These are phyloP conservation scores for Debaryomyces sp. DNA, from an alignment of 1,139 yeast species.

Conservation along the genomic window DNA sequence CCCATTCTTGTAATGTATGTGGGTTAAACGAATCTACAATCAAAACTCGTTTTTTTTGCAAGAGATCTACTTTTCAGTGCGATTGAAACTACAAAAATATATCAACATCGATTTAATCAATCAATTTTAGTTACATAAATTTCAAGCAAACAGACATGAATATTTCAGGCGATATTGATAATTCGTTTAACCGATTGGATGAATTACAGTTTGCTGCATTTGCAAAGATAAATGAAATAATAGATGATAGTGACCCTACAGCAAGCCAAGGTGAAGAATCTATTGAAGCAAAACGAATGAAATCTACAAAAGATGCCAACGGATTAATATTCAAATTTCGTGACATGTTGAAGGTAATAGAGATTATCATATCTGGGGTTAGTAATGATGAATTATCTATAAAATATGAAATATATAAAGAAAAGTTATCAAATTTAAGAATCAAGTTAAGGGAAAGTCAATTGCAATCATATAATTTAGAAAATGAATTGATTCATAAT, in stretches of 20 bases:
- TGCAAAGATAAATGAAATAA: slow-evolving; percentile 17
- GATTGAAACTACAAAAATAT: not conserved
- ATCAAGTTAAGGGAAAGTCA: slow-evolving; percentile 28
- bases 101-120: too few species aligned
- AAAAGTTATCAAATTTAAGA: slow-evolving; percentile 25
- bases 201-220: slow-evolving; percentile 18
- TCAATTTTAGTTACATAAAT: not conserved
- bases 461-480: slow-evolving; percentile 24
- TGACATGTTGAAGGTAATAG: slow-evolving; percentile 24
- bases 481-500: slow-evolving; percentile 30
- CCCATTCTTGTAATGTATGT: not conserved
- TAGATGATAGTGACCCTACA: slow-evolving; percentile 13
- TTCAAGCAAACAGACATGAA: not conserved
- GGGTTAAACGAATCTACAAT: not conserved
- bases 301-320: slow-evolving; percentile 17
- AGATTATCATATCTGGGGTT: slow-evolving; percentile 14
- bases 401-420: slow-evolving; percentile 21
- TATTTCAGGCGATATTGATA: not conserved
- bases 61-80: not conserved
- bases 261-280: slow-evolving; percentile 14
- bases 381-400: slow-evolving; percentile 10
- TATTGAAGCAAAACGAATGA: slow-evolving; percentile 20
- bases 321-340: slow-evolving; percentile 18
- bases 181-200: slow-evolving; percentile 13
- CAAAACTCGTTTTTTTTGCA: not conserved